These are phyloP conservation scores for Nematocida ironsii DNA, from an alignment of 371 early-diverging fungal species.

Conservation along the genomic window DNA sequence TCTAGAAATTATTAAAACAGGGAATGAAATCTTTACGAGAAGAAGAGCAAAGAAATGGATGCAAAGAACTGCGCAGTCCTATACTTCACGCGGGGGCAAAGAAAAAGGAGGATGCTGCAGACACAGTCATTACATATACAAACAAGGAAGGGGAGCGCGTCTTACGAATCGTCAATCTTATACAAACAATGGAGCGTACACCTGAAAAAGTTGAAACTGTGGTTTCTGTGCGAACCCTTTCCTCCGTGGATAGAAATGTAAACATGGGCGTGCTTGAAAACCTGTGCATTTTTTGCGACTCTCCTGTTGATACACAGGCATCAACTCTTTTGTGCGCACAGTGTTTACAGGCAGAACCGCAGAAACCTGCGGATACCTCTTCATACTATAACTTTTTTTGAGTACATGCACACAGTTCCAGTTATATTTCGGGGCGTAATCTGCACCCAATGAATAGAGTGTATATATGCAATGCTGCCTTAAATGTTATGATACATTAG, in stretches of 20 bases:
- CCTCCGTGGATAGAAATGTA: background rate
- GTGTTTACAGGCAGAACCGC: background rate
- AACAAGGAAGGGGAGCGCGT: constrained; percentile 34
- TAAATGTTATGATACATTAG: no score
- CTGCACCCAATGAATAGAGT: no score
- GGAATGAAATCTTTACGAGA: background rate
- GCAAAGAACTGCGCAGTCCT: background rate
- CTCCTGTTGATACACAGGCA: background rate
- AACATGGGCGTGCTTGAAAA: background rate
- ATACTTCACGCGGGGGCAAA: background rate
- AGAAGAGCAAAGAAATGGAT: background rate
- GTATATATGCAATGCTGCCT: no score
- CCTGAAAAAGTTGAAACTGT: constrained; percentile 8
- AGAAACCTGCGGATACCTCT: background rate
- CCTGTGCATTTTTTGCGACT: constrained; percentile 22
- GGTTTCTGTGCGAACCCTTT: constrained; percentile 16
- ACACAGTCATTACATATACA: constrained; percentile 1
- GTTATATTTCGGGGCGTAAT: background rate
- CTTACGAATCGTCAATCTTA: constrained; percentile 24
- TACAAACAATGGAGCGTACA: constrained; percentile 4
- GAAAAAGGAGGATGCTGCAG: background rate
- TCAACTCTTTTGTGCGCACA: background rate
- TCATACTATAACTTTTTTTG: constrained; percentile 3
- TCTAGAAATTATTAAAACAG: background rate
- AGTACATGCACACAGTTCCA: background rate